Conservation (phyloP, 139 green algal genomes). For the Desmodesmus armatus region DNA sequence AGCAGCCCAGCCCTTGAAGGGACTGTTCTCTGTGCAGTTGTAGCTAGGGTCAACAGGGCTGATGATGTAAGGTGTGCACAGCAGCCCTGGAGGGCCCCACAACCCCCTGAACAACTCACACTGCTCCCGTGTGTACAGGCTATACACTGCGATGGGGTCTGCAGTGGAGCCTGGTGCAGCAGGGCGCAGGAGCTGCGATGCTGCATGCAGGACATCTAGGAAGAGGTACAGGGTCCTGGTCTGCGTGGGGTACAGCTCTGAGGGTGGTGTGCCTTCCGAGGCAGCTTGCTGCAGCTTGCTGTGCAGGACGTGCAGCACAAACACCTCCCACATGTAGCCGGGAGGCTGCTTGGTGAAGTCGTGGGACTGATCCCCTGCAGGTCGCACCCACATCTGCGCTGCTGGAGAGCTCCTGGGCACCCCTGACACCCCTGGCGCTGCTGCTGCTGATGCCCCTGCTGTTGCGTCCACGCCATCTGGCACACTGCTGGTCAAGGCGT, state of each 20-base stretch:
- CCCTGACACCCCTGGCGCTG: no score
- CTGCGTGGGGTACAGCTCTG: no score
- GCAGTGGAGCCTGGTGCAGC: neutral
- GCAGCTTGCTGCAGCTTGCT: neutral
- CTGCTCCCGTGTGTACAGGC: neutral
- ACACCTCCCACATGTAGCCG: slow-evolving; percentile 20
- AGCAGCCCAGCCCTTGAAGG: slow-evolving; percentile 7
- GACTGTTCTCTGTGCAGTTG: neutral
- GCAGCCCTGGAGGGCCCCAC: neutral
- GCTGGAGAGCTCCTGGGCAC: no score
- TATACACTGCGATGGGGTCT: neutral
- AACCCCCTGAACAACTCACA: neutral
- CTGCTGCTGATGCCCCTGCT: no score
- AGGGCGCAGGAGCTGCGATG: neutral
- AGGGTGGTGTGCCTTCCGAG: no score
- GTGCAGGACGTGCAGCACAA: slow-evolving; percentile 20
- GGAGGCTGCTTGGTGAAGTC: no score
- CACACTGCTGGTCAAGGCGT: no score
- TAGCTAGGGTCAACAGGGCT: slow-evolving; percentile 22
- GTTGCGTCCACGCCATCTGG: no score
- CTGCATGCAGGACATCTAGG: slow-evolving; percentile 5
- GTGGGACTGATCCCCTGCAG: no score
- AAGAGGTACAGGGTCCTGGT: neutral
- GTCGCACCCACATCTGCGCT: no score
- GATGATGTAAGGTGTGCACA: slow-evolving; percentile 23